Evolutionary conservation across 495 filamentous ascomycete species (phyloP).

Genomic region (Penicillium silybi): DNA sequence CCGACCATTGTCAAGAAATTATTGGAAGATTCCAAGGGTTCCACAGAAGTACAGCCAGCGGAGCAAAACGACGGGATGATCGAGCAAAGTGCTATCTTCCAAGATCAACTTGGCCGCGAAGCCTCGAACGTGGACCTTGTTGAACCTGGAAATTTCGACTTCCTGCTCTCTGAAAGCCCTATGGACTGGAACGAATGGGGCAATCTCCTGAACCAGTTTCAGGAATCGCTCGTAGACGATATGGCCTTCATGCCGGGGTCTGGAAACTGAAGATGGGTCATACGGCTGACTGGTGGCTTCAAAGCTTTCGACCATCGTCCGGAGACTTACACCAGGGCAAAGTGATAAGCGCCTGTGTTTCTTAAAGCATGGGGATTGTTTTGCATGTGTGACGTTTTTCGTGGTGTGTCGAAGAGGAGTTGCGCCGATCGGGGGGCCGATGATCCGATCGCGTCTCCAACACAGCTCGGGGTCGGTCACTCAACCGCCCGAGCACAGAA

Average conservation of each 20-base stretch:
- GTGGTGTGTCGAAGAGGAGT: neutral
- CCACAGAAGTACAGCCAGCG: neutral
- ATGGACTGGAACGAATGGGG: constrained; percentile 38
- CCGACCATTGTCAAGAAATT: constrained; percentile 18
- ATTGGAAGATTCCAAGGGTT: neutral
- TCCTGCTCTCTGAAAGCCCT: constrained; percentile 19
- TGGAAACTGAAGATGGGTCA: neutral
- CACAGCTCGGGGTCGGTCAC: constrained; percentile 13
- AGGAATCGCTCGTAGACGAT: constrained; percentile 21
- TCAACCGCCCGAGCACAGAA: constrained; percentile 8
- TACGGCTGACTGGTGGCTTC: neutral
- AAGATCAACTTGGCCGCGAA: constrained; percentile 8
- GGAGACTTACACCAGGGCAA: too few relatives aligned
- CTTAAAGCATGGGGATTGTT: neutral
- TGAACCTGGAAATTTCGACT: constrained; percentile 9
- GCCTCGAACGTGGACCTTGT: neutral
- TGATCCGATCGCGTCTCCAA: constrained; percentile 1
- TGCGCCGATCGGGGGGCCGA: constrained; percentile 11
- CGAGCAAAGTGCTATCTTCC: neutral
- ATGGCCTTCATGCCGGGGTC: constrained; percentile 2
- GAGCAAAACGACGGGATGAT: neutral
- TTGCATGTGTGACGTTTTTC: neutral
- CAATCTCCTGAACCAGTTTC: constrained; percentile 29
- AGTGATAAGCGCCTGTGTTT: neutral
- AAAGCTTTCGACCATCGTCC: neutral